Evolutionary conservation across 306 rosid species (phyloP).

Genomic region (Arachis stenosperma): DNA sequence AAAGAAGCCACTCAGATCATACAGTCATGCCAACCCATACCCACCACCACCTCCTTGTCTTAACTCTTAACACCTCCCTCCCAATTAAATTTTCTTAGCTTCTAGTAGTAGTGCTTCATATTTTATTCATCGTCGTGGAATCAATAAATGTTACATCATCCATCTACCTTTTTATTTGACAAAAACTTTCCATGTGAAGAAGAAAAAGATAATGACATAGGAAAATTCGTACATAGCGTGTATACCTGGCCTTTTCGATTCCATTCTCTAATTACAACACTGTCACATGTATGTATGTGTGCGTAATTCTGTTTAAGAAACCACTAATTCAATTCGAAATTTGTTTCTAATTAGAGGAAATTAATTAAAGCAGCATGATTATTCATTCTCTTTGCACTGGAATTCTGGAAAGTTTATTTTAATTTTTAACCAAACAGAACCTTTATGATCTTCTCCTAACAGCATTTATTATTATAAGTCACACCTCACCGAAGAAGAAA

Average conservation of each 20-base stretch:
- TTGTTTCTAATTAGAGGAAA: not conserved
- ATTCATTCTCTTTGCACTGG: not conserved
- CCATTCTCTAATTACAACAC: not conserved
- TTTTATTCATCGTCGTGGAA: not conserved
- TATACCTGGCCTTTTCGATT: not conserved
- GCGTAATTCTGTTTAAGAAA: not conserved
- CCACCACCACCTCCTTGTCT: not conserved
- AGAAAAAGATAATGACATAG: not conserved
- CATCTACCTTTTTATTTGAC: not conserved
- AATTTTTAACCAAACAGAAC: not conserved
- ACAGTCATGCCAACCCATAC: slow-evolving; percentile 23
- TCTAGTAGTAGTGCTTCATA: no score
- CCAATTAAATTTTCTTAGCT: not conserved
- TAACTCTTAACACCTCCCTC: not conserved
- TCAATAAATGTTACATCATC: not conserved
- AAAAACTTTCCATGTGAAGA: not conserved
- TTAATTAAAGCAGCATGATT: not conserved
- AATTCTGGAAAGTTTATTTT: not conserved
- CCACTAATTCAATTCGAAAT: not conserved
- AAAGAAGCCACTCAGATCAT: not conserved
- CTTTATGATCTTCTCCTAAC: slow-evolving; percentile 17
- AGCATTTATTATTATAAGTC: not conserved
- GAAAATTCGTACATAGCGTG: not conserved
- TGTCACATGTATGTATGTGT: not conserved
- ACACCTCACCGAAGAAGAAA: not conserved